Evolutionary conservation across 306 rosid genomes (phyloP), one percentile per base, ranked within the genome.

Genomic region (Acacia melanoxylon): DNA sequence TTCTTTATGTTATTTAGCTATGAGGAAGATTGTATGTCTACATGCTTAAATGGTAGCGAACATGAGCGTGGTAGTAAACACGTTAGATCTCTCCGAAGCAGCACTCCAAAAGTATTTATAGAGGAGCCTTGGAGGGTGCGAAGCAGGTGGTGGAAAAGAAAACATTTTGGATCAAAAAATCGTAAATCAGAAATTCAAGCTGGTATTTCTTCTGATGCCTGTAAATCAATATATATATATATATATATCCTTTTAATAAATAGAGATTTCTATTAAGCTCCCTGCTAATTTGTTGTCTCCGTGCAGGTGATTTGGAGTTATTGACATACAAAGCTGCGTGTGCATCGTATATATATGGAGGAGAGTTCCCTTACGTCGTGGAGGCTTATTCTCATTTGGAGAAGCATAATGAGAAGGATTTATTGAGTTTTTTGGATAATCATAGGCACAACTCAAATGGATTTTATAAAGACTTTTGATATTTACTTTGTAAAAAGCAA

Each of bases 281-380:
- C 40, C 74, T 56, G 27, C 24, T 35, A 46, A 72, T 68, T 7
- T 58, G 22, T 74, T 81, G 48, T 71, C n/a, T 29, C 35, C 10
- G 63, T 42, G 70, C 95, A 91, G 98, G 94, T 85, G 88, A 90
- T 83, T 78, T 91, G 89, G 88, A 86, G 85, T 86, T 91, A 25
- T 51, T 89, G 49, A 62, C 97, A 40, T 91, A 88, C 84, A 95
- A 95, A 91, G 97, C 98, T 58, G 92, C 95, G 10, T 87, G 92
- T 74, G 97, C 92, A 68, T 79, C 86, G 2, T 91, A 91, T 80
- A 88, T 95, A 80, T 95, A 90, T 65, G 98, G 94, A 12, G 31
- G 69, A 19, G 85, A 86, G 68, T 83, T 83, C 84, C 35, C 72
- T 76, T 95, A 56, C n/a, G 87, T 90, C 59, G 82, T 12, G 58